Conservation (phyloP, 179 eudicot genomes). For the Carnegiea gigantea region DNA sequence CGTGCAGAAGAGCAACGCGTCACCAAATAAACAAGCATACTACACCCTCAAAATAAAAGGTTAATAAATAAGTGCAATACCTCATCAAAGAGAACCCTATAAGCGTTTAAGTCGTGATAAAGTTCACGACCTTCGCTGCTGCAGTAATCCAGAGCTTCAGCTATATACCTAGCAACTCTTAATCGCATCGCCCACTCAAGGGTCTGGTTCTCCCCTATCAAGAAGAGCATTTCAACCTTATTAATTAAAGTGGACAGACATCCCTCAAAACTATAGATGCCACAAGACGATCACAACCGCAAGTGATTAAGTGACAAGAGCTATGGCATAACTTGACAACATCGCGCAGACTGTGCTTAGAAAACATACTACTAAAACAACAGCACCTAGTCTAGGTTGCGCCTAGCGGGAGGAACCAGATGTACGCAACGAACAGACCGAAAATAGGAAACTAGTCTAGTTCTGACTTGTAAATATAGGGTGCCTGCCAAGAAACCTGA, state of each 20-base stretch:
- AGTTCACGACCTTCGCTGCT: constrained; percentile 70
- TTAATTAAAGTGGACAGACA: constrained; percentile 5
- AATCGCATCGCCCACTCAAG: constrained; percentile 93
- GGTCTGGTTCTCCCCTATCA: constrained; percentile 86
- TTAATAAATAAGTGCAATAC: constrained; percentile 28
- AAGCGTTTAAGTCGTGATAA: constrained; percentile 82
- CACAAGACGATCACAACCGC: not conserved
- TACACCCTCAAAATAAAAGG: not conserved
- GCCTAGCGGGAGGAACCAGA: not conserved
- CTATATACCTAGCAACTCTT: constrained; percentile 71
- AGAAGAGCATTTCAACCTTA: constrained; percentile 22
- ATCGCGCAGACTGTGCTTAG: not conserved
- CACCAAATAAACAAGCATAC: not conserved
- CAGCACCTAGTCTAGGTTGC: not conserved
- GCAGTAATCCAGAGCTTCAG: constrained; percentile 85
- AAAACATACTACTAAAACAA: not conserved
- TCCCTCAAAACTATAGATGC: not conserved
- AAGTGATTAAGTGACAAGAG: not conserved
- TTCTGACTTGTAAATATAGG: not conserved
- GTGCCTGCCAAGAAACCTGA: not conserved
- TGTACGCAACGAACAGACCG: not conserved
- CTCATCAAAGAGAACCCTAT: constrained; percentile 93
- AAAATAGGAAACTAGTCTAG: not conserved
- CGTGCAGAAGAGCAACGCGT: not conserved
- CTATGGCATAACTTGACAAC: not conserved